These are phyloP conservation scores for Neonectria faginata DNA, from an alignment of 2,329 filamentous ascomycete genomes.

Conservation along the genomic window DNA sequence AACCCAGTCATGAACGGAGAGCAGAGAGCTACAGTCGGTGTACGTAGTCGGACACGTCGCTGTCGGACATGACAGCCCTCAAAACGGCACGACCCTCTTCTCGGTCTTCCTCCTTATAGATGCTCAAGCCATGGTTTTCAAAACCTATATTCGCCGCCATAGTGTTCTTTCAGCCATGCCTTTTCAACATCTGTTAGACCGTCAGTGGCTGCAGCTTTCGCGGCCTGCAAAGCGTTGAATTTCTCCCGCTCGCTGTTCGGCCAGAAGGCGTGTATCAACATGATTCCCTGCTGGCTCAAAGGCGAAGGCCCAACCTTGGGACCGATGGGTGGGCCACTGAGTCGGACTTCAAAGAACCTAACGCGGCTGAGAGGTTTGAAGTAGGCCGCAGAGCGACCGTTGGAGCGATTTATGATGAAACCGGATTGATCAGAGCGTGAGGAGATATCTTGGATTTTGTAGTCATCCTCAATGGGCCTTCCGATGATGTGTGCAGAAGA, in stretches of 20 bases:
- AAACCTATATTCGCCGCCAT: conserved; percentile 6
- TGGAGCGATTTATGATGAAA: neutral
- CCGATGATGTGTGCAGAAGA: conserved; percentile 18
- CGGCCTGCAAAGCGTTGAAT: neutral
- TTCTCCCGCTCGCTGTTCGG: neutral
- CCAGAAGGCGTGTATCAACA: neutral
- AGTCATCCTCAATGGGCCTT: neutral
- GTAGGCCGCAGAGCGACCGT: neutral
- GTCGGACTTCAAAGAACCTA: neutral
- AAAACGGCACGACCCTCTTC: too few species aligned
- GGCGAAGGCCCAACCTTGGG: conserved; percentile 4
- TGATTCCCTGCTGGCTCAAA: neutral
- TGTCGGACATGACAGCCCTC: too few species aligned
- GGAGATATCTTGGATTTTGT: neutral
- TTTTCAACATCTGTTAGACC: neutral
- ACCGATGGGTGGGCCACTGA: neutral
- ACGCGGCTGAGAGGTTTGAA: neutral
- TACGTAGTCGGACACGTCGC: too few species aligned
- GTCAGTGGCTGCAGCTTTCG: neutral
- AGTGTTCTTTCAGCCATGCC: conserved; percentile 6
- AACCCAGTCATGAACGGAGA: too few species aligned
- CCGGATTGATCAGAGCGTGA: neutral
- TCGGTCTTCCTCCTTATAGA: conserved; percentile 1
- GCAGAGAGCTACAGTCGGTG: too few species aligned
- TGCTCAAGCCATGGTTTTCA: neutral